phyloP scores from a whole-genome alignment of 257 asterid genomes.

The Ilex asprella region DNA sequence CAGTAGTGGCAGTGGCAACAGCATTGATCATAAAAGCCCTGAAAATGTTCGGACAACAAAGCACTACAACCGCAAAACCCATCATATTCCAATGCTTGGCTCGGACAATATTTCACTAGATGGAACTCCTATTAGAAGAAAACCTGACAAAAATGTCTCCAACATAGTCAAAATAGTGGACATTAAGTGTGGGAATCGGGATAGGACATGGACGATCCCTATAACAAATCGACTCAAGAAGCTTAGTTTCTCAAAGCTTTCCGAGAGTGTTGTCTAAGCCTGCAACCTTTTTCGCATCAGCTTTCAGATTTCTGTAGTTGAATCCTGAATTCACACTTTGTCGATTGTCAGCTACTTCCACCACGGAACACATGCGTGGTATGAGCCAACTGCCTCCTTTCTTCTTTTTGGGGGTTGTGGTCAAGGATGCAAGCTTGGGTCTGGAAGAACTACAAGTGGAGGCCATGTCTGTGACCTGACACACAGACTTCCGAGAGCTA shows the following conservation, averaged over 20 bases:
- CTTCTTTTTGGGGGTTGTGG: constrained; percentile 27
- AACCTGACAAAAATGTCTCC: constrained; percentile 36
- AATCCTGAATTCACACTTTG: constrained; percentile 15
- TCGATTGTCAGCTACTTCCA: constrained; percentile 40
- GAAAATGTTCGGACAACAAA: constrained; percentile 36
- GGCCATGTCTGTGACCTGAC: constrained; percentile 19
- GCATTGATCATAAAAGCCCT: constrained; percentile 14
- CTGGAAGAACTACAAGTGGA: constrained; percentile 15
- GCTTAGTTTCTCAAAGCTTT: constrained; percentile 59
- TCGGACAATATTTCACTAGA: constrained; percentile 42
- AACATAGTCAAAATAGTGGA: constrained; percentile 63
- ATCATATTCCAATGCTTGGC: constrained; percentile 56
- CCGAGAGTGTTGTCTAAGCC: constrained; percentile 25
- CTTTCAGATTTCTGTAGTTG: constrained; percentile 26
- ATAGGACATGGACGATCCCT: constrained; percentile 50
- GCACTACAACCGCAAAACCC: constrained; percentile 34
- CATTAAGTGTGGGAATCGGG: constrained; percentile 60
- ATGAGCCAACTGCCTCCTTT: constrained; percentile 30
- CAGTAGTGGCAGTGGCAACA: constrained; percentile 20
- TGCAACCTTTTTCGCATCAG: constrained; percentile 22
- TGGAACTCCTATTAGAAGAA: constrained; percentile 52
- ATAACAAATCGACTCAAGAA: constrained; percentile 57
- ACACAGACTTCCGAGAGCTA: constrained; percentile 1
- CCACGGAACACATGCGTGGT: constrained; percentile 41
- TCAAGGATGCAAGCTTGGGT: constrained; percentile 23